A percentile compares a stretch with the other conserved stretches of the same genome.
Evolutionary conservation across 2,329 filamentous ascomycete species (phyloP).

Genomic region (Aspergillus japonicus): DNA sequence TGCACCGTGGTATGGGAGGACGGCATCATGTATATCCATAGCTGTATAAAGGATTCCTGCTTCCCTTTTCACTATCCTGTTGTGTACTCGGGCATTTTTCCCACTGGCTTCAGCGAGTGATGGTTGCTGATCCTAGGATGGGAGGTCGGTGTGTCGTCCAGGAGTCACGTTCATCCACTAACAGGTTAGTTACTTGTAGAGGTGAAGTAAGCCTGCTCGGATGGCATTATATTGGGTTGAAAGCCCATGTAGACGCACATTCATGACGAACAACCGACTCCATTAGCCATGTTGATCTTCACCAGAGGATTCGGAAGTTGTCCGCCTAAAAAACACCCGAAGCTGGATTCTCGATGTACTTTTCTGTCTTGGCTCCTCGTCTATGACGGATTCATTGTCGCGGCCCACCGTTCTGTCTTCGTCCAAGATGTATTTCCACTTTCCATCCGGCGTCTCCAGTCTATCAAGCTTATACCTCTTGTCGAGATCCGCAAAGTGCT

Average conservation of each 20-base stretch:
- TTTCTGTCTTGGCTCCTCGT: not conserved
- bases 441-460: not conserved
- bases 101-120: not conserved
- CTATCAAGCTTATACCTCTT: conserved; percentile 10
- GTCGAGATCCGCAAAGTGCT: conserved; percentile 12
- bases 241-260: not conserved
- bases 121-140: not conserved
- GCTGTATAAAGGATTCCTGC: not conserved
- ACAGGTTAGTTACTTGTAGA: not conserved
- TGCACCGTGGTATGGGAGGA: not conserved
- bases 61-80: not conserved
- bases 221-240: too few relatives aligned
- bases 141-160: not conserved
- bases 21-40: not conserved
- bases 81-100: not conserved
- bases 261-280: not conserved
- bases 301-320: not conserved
- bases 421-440: conserved; percentile 7
- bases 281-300: not conserved
- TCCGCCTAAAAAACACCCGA: not conserved
- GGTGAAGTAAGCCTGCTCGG: not conserved
- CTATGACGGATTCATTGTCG: not conserved
- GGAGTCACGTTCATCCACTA: not conserved
- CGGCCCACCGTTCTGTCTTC: conserved; percentile 3
- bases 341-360: not conserved